Percentiles rank a stretch among this genome's conserved stretches.
Evolutionary conservation across 2,329 filamentous ascomycete genomes (phyloP).

Genomic region (Ambrosiella cleistominuta): DNA sequence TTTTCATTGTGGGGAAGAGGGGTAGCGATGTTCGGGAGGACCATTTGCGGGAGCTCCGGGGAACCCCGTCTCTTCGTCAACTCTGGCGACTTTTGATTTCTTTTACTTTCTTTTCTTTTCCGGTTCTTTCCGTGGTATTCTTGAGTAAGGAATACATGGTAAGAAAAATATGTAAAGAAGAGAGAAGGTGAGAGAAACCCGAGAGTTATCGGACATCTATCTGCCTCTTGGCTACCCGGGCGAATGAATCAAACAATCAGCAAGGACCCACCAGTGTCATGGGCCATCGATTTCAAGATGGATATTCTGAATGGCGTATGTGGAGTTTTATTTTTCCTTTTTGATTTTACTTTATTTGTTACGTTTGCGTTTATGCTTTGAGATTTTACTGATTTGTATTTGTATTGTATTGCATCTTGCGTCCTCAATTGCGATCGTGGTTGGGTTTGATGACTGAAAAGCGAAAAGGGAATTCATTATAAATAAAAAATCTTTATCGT

Average conservation of each 20-base stretch:
- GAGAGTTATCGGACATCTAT: no score
- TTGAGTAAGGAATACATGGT: background rate
- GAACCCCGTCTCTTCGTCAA: background rate
- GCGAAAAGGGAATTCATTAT: background rate
- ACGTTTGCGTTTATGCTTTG: background rate
- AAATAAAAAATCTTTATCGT: background rate
- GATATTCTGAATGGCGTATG: background rate
- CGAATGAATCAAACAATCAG: no score
- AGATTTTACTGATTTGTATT: background rate
- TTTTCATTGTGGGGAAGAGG: no score
- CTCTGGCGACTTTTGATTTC: background rate
- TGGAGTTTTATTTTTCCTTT: constrained; percentile 4
- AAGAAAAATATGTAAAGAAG: background rate
- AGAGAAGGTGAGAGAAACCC: background rate
- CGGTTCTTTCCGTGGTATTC: no score
- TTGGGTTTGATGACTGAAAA: no score
- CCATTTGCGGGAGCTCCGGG: background rate
- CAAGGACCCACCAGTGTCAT: background rate
- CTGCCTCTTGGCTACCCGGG: no score
- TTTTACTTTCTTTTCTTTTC: background rate
- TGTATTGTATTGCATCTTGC: background rate
- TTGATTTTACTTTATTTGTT: background rate
- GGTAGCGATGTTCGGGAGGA: background rate
- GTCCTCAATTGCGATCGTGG: background rate
- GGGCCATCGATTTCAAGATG: background rate